Percentiles rank a stretch among this genome's conserved stretches.
Conservation (phyloP, 2,329 filamentous ascomycete species). For the Myotisia sp. region DNA sequence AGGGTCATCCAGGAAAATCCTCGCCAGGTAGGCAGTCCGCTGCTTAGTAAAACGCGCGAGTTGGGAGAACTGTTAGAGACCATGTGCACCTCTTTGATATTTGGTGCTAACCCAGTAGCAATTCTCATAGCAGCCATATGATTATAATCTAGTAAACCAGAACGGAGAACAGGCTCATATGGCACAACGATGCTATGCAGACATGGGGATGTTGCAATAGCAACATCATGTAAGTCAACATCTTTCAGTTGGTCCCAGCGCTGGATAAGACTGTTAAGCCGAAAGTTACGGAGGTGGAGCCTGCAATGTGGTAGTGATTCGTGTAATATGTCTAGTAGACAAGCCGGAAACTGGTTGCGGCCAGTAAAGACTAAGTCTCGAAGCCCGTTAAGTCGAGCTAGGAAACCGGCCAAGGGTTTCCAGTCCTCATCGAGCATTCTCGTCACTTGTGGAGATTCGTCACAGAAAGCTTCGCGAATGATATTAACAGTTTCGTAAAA, state of each 20-base stretch:
- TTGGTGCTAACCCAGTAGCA: conserved; percentile 1
- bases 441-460: background rate
- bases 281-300: conserved; percentile 3
- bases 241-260: background rate
- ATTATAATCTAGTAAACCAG: conserved; percentile 1
- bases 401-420: conserved; percentile 1
- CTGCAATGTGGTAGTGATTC: conserved; percentile 1
- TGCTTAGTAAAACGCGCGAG: background rate
- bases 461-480: background rate
- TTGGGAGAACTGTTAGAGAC: background rate
- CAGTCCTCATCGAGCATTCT: conserved; percentile 1
- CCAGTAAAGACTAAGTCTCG: background rate
- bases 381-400: conserved; percentile 1
- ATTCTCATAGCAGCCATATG: background rate
- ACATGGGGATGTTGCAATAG: conserved; percentile 1
- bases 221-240: background rate
- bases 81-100: conserved; percentile 1
- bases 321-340: conserved; percentile 1
- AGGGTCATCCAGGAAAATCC: background rate
- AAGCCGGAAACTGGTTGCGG: background rate
- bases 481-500: background rate
- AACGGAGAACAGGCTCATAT: background rate
- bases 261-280: conserved; percentile 1
- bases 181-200: conserved; percentile 2
- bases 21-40: background rate